Percentiles rank a stretch among this genome's conserved stretches.
Evolutionary conservation across 306 rosid species (phyloP).

Genomic region (Begonia peltatifolia): DNA sequence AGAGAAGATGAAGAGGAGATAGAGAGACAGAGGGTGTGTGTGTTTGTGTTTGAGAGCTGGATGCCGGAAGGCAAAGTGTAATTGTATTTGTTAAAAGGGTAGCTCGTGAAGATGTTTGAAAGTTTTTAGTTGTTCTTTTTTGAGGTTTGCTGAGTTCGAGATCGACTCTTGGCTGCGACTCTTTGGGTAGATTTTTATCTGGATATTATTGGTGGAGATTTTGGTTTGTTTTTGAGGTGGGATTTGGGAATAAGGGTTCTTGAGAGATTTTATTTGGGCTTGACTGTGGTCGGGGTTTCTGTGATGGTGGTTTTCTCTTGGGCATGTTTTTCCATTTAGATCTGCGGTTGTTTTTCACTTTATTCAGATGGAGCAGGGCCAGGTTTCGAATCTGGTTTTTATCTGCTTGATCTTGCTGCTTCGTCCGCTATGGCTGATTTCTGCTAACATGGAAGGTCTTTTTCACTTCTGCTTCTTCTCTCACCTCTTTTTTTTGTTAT

Average conservation of each 20-base stretch:
- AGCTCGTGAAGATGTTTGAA: conserved; percentile 11
- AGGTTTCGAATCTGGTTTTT: conserved; percentile 36
- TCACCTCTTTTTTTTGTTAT: not conserved
- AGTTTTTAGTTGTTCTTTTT: conserved; percentile 21
- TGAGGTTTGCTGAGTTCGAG: conserved; percentile 20
- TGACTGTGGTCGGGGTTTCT: conserved; percentile 5
- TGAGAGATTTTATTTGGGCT: conserved; percentile 5
- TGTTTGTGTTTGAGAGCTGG: too few relatives aligned
- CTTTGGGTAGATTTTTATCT: conserved; percentile 17
- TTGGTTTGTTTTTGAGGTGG: conserved; percentile 22
- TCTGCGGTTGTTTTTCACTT: conserved; percentile 55
- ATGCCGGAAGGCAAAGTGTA: conserved; percentile 10
- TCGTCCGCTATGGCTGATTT: conserved; percentile 60
- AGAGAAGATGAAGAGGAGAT: too few relatives aligned
- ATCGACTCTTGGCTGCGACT: conserved; percentile 33
- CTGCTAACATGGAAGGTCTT: conserved; percentile 95
- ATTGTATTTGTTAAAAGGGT: conserved; percentile 5
- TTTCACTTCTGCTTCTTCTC: not conserved
- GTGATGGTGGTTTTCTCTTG: conserved; percentile 36
- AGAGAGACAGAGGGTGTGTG: too few relatives aligned
- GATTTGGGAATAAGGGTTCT: conserved; percentile 4
- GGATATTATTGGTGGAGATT: conserved; percentile 31
- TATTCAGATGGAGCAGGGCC: conserved; percentile 39
- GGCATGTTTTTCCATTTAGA: conserved; percentile 47
- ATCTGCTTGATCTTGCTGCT: conserved; percentile 37